These are phyloP conservation scores for Hygrocybe punicea DNA, from an alignment of 768 basidiomycete genomes.

Conservation along the genomic window DNA sequence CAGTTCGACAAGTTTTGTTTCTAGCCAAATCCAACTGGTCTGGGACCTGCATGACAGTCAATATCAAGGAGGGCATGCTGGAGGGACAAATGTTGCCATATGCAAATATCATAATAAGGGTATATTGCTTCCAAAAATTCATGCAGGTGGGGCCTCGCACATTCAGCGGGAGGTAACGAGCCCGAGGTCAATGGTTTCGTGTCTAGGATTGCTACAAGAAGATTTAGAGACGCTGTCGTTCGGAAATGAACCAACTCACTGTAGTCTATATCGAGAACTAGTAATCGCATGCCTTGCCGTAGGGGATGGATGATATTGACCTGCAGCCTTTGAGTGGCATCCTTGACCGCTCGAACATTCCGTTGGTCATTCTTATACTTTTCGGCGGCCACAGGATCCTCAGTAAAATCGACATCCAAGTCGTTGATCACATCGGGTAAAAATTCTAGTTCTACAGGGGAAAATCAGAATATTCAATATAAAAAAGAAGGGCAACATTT, in stretches of 20 bases:
- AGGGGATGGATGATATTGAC: slow-evolving; percentile 74
- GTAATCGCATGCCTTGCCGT: slow-evolving; percentile 70
- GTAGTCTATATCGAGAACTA: slow-evolving; percentile 88
- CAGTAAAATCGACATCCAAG: slow-evolving; percentile 75
- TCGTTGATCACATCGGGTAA: slow-evolving; percentile 76
- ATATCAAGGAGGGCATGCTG: neutral
- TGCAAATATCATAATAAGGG: slow-evolving; percentile 83
- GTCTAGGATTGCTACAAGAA: slow-evolving; percentile 65
- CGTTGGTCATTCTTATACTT: slow-evolving; percentile 71
- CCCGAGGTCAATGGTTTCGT: slow-evolving; percentile 83
- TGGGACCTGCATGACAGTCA: slow-evolving; percentile 55
- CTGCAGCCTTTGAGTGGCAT: slow-evolving; percentile 61
- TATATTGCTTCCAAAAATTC: slow-evolving; percentile 79
- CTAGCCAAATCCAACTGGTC: slow-evolving; percentile 87
- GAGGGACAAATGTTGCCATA: slow-evolving; percentile 56
- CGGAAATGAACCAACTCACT: slow-evolving; percentile 44
- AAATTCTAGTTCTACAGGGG: slow-evolving; percentile 50
- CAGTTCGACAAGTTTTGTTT: slow-evolving; percentile 81
- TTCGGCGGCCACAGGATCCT: slow-evolving; percentile 53
- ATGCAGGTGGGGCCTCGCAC: slow-evolving; percentile 78
- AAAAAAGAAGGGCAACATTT: neutral
- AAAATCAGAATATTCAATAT: neutral
- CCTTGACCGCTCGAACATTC: slow-evolving; percentile 77
- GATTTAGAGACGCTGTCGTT: neutral
- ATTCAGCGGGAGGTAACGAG: slow-evolving; percentile 73